Evolutionary conservation across 2,329 filamentous ascomycete species (phyloP).

Genomic region (Volutella citrinella): DNA sequence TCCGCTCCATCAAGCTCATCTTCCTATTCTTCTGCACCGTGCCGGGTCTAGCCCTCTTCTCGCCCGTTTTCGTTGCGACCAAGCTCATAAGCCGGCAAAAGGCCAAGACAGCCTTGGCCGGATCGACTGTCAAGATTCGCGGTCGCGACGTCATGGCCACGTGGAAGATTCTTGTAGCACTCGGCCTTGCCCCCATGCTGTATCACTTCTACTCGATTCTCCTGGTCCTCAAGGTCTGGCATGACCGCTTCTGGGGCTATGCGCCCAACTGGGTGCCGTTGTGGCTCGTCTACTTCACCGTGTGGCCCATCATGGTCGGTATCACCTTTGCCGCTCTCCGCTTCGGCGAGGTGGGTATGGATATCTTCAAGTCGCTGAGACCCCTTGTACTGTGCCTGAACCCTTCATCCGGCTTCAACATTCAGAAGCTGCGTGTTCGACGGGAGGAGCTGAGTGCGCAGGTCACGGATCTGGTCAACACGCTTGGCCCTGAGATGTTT

Average conservation of each 20-base stretch:
- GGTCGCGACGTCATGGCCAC: slow-evolving; percentile 89
- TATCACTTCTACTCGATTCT: slow-evolving; percentile 79
- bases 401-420: slow-evolving; percentile 78
- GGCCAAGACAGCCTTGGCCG: slow-evolving; percentile 78
- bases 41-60: slow-evolving; percentile 83
- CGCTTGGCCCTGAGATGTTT: slow-evolving; percentile 91
- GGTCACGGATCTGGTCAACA: slow-evolving; percentile 92
- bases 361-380: slow-evolving; percentile 91
- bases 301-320: slow-evolving; percentile 77
- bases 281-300: slow-evolving; percentile 70
- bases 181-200: slow-evolving; percentile 76
- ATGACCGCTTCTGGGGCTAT: slow-evolving; percentile 78
- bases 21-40: slow-evolving; percentile 78
- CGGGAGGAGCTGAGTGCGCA: slow-evolving; percentile 73
- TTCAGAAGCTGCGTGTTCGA: slow-evolving; percentile 71
- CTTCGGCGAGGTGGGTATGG: slow-evolving; percentile 98
- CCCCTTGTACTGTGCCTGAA: slow-evolving; percentile 83
- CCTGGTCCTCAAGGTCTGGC: slow-evolving; percentile 73
- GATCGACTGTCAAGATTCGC: slow-evolving; percentile 83
- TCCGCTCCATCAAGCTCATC: slow-evolving; percentile 73
- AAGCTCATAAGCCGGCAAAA: slow-evolving; percentile 81
- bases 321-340: slow-evolving; percentile 92
- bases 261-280: slow-evolving; percentile 78
- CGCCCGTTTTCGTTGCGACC: slow-evolving; percentile 80
- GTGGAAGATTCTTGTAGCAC: slow-evolving; percentile 88